Evolutionary conservation across 2,329 filamentous ascomycete genomes (phyloP).

Genomic region (Chaetomium globosum): DNA sequence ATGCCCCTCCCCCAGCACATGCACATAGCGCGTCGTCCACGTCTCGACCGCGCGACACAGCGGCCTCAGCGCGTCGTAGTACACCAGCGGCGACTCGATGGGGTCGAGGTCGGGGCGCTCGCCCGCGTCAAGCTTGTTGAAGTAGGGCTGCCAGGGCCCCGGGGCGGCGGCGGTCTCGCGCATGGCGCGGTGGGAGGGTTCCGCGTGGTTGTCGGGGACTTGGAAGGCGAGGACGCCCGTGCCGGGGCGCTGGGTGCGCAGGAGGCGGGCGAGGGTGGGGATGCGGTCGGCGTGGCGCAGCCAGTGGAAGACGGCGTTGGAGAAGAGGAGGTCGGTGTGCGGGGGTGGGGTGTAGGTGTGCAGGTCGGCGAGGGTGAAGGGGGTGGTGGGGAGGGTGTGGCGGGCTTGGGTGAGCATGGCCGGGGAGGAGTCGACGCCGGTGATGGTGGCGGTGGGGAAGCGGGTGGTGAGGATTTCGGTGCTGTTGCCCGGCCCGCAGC

Average conservation of each 20-base stretch:
- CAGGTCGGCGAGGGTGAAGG: slow-evolving; percentile 54
- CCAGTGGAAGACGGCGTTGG: slow-evolving; percentile 65
- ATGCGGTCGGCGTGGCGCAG: slow-evolving; percentile 49
- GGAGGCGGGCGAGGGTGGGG: slow-evolving; percentile 47
- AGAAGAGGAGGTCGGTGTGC: slow-evolving; percentile 52
- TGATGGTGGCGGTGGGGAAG: slow-evolving; percentile 52
- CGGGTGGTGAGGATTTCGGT: slow-evolving; percentile 52
- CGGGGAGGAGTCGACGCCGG: slow-evolving; percentile 57
- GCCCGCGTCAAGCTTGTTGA: slow-evolving; percentile 24
- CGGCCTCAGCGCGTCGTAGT: slow-evolving; percentile 54
- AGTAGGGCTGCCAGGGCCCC: slow-evolving; percentile 33
- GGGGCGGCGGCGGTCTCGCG: slow-evolving; percentile 45
- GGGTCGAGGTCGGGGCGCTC: slow-evolving; percentile 48
- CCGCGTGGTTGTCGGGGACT: slow-evolving; percentile 49
- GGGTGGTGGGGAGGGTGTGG: slow-evolving; percentile 43
- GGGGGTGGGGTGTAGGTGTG: slow-evolving; percentile 43
- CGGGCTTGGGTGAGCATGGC: slow-evolving; percentile 59
- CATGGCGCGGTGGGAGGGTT: slow-evolving; percentile 57
- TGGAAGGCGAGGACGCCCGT: slow-evolving; percentile 37
- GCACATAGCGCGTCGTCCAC: slow-evolving; percentile 56
- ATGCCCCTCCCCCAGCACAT: slow-evolving; percentile 12
- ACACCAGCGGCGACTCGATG: slow-evolving; percentile 51
- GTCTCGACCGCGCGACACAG: slow-evolving; percentile 51
- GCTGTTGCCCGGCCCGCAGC: slow-evolving; percentile 63
- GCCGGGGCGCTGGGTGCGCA: slow-evolving; percentile 47